Conservation (phyloP, 257 asterid genomes). For the Catharanthus roseus region DNA sequence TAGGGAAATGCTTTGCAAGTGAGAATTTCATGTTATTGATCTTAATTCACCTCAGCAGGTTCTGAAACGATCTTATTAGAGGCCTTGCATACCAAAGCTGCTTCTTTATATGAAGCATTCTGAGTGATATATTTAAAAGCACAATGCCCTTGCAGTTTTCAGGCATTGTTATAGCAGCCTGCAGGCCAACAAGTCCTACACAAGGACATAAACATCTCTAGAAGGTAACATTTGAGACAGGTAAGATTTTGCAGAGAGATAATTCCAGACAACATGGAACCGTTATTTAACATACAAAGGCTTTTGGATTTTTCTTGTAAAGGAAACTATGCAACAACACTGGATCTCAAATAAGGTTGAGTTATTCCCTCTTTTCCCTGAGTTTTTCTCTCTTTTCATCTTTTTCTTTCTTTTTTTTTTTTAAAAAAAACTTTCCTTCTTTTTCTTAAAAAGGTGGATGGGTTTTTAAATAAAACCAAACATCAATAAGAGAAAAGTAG, state of each 20-base stretch:
- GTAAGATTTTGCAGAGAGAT: not conserved
- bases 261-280: not conserved
- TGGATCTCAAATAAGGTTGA: not conserved
- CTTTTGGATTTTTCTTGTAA: not conserved
- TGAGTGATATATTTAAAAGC: slow-evolving; percentile 78
- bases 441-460: not conserved
- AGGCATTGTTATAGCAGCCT: slow-evolving; percentile 76
- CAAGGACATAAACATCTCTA: not conserved
- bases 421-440: not conserved
- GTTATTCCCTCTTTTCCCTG: not conserved
- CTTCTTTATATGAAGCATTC: slow-evolving; percentile 87
- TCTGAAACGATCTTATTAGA: slow-evolving; percentile 75
- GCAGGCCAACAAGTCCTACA: slow-evolving; percentile 93
- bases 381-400: too few species aligned
- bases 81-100: slow-evolving; percentile 91
- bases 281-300: not conserved
- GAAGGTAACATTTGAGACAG: not conserved
- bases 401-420: not conserved
- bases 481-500: not conserved
- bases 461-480: not conserved
- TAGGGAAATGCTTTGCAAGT: not conserved
- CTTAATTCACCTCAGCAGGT: slow-evolving; percentile 54
- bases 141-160: slow-evolving; percentile 68
- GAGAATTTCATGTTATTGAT: not conserved
- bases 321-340: not conserved